phyloP scores from a whole-genome alignment of 352 stramenopile genomes.

The Hyphochytrium catenoides region DNA sequence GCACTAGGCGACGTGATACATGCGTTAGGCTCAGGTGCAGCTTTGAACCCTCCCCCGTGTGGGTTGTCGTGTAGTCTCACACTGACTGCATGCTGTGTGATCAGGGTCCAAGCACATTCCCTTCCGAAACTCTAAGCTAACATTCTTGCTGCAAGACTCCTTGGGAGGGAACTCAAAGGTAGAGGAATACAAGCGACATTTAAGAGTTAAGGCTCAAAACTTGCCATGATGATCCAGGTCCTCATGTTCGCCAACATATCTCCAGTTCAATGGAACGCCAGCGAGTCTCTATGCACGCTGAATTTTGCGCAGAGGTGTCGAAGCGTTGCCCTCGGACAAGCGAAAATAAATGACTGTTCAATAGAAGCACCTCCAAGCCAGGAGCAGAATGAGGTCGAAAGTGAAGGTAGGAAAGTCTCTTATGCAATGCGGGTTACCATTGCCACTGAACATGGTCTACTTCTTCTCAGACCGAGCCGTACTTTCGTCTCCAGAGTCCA shows the following conservation, averaged over 20 bases:
- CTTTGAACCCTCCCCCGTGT: slow-evolving; percentile 3
- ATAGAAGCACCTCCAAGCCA: too few species aligned
- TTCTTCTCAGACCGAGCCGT: too few species aligned
- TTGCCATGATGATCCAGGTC: slow-evolving; percentile 11
- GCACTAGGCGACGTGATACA: slow-evolving; percentile 84
- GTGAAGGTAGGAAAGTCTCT: too few species aligned
- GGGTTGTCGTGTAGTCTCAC: too few species aligned
- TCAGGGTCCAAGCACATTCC: slow-evolving; percentile 66
- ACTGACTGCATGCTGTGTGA: slow-evolving; percentile 4
- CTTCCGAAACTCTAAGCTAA: slow-evolving; percentile 88
- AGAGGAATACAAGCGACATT: not conserved
- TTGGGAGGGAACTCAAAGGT: slow-evolving; percentile 43
- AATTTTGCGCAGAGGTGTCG: slow-evolving; percentile 68
- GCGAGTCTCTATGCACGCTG: slow-evolving; percentile 65
- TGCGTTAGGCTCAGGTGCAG: slow-evolving; percentile 23
- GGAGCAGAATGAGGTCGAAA: too few species aligned
- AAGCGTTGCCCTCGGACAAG: slow-evolving; percentile 55
- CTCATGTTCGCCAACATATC: slow-evolving; percentile 67
- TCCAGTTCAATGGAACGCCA: slow-evolving; percentile 56
- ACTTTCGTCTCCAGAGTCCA: too few species aligned
- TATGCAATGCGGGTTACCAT: too few species aligned
- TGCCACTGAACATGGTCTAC: too few species aligned
- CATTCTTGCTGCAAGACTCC: slow-evolving; percentile 56
- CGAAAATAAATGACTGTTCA: slow-evolving; percentile 34
- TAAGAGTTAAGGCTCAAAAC: too few species aligned